phyloP scores from a whole-genome alignment of 345 rosid species.

The Eutrema heterophyllum region DNA sequence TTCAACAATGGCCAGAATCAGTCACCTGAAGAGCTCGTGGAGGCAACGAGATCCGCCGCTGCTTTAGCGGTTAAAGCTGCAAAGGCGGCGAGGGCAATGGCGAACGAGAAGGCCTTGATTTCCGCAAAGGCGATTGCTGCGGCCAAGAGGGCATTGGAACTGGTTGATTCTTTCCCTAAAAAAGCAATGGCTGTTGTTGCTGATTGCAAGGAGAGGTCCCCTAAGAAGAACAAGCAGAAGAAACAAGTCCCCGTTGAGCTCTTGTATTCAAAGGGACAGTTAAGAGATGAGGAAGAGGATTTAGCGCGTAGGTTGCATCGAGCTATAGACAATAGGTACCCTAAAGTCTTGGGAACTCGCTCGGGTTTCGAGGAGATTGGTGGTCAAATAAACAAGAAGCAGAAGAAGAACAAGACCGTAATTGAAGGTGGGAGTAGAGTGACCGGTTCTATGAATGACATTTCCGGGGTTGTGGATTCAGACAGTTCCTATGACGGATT shows the following conservation, averaged over 20 bases:
- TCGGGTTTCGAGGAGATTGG: conserved; percentile 18
- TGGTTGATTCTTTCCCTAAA: conserved; percentile 57
- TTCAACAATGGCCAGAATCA: conserved; percentile 33
- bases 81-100: conserved; percentile 60
- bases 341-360: conserved; percentile 55
- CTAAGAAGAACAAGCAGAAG: conserved; percentile 68
- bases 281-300: conserved; percentile 46
- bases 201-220: conserved; percentile 15
- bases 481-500: conserved; percentile 43
- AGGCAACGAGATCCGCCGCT: conserved; percentile 66
- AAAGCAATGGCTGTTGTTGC: neutral
- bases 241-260: conserved; percentile 90
- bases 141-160: conserved; percentile 71
- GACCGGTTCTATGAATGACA: conserved; percentile 13
- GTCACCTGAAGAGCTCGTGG: conserved; percentile 65
- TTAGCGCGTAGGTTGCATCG: conserved; percentile 64
- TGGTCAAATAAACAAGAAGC: conserved; percentile 45
- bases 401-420: conserved; percentile 25
- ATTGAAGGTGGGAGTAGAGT: conserved; percentile 7
- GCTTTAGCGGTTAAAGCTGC: conserved; percentile 59
- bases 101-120: conserved; percentile 73
- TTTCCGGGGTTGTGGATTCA: conserved; percentile 46
- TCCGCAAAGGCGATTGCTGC: conserved; percentile 77
- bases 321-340: conserved; percentile 55
- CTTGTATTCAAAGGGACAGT: conserved; percentile 57